Base-by-base conservation (phyloP, 169 alveolate genomes). In the Eimeria falciformis region DNA sequence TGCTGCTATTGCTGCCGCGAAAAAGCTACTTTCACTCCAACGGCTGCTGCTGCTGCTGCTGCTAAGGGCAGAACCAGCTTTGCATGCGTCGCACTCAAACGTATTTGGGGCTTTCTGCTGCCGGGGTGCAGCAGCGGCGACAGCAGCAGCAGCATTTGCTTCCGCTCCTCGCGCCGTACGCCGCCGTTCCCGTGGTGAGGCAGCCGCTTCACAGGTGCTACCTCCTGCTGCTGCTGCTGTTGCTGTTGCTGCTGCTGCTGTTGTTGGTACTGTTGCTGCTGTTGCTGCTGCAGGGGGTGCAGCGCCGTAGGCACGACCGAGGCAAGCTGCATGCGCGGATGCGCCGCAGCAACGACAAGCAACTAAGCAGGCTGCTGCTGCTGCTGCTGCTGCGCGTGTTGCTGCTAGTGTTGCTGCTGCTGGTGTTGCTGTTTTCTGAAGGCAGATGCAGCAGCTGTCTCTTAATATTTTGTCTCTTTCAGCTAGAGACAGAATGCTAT, bases 1-100 rank as follows among this genome's bases (percentile, higher is more conserved):
- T 21, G 79, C 79, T 68, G 79, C 79, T 29, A 40, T 23, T n/a
- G 79, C 5, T 5, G 79, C 79, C 3, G 79, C 79, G 29, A 50
- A 14, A 50, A 14, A 7, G 14, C 7, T 14, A 50, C 62, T 14
- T 7, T 50, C 62, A 14, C 62, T 14, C 62, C 62, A 3, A 6
- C 46, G n/a, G 79, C 50, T 29, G 79, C 46, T 29, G 79, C 79
- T 29, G 79, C 46, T 29, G 79, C 47, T 29, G 50, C 9, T 68
- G 46, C 50, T 27, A 46, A 18, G 6, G 47, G 79, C 79, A 68
- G 50, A 5, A 7, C n/a, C 79, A 7, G 46, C 79, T 25, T 68
- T 68, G 79, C 79, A 68, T 11, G 79, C 79, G n/a, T 68, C 79
- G 79, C 79, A 68, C 47, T 18, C 27, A 21, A 68, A 68, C 40